Conservation (phyloP, 2,329 filamentous ascomycete genomes). For the Alternaria burnsii region DNA sequence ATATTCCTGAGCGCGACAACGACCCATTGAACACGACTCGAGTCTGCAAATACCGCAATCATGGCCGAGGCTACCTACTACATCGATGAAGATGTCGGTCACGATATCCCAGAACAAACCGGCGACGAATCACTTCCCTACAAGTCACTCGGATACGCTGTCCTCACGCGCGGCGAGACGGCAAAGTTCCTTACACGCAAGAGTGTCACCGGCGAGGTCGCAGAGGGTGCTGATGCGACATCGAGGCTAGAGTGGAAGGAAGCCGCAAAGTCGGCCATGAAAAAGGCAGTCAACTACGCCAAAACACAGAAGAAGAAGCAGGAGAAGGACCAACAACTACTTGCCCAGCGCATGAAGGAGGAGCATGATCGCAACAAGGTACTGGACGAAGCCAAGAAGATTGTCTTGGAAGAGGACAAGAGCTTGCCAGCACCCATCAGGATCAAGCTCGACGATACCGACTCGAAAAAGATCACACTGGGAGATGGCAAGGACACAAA, state of each 20-base stretch:
- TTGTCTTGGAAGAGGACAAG: conserved; percentile 73
- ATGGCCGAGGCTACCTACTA: conserved; percentile 65
- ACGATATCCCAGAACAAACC: conserved; percentile 70
- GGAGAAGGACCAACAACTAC: conserved; percentile 76
- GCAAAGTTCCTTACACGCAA: conserved; percentile 74
- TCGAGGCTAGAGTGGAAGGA: conserved; percentile 78
- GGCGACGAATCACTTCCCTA: conserved; percentile 79
- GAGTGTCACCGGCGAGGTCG: conserved; percentile 47
- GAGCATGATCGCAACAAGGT: conserved; percentile 74
- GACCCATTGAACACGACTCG: conserved; percentile 26
- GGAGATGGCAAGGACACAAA: conserved; percentile 62
- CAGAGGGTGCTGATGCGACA: conserved; percentile 64
- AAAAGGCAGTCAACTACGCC: conserved; percentile 80
- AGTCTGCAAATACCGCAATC: conserved; percentile 39
- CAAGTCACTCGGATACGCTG: conserved; percentile 81
- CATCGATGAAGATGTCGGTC: conserved; percentile 81
- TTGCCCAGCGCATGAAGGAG: conserved; percentile 75
- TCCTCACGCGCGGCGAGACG: conserved; percentile 72
- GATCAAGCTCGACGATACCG: conserved; percentile 78
- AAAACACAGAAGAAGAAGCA: conserved; percentile 86
- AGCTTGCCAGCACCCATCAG: conserved; percentile 76
- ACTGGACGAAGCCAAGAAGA: conserved; percentile 83
- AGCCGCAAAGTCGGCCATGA: conserved; percentile 81
- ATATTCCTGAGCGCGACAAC: conserved; percentile 38
- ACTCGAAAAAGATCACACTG: conserved; percentile 64